These are phyloP conservation scores for Endotrypanum monterogeii DNA, from an alignment of 208 protist species.

Conservation along the genomic window DNA sequence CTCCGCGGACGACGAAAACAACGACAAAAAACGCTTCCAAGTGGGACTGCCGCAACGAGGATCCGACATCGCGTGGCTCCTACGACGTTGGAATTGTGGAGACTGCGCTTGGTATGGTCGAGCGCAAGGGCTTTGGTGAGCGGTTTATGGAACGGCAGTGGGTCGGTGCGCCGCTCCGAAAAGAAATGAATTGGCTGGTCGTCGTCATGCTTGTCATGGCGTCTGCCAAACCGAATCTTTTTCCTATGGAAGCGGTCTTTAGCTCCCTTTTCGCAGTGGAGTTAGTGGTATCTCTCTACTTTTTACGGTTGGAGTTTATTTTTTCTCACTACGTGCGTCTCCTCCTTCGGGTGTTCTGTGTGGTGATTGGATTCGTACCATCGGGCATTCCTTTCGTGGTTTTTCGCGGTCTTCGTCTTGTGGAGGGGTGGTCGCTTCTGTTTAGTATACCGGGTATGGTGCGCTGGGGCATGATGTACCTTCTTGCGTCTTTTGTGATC, in stretches of 20 bases:
- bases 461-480: slow-evolving; percentile 61
- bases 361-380: slow-evolving; percentile 66
- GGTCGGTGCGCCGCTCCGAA: slow-evolving; percentile 45
- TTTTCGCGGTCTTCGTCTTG: slow-evolving; percentile 61
- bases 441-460: slow-evolving; percentile 72
- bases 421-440: slow-evolving; percentile 75
- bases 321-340: slow-evolving; percentile 59
- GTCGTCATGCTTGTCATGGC: slow-evolving; percentile 63
- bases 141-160: slow-evolving; percentile 71
- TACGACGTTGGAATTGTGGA: slow-evolving; percentile 77
- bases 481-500: slow-evolving; percentile 47
- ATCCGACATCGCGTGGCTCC: slow-evolving; percentile 53
- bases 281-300: slow-evolving; percentile 61
- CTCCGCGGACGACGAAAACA: neutral
- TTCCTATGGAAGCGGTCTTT: slow-evolving; percentile 65
- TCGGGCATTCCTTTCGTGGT: slow-evolving; percentile 55
- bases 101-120: slow-evolving; percentile 60
- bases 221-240: slow-evolving; percentile 58
- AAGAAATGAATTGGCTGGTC: slow-evolving; percentile 64
- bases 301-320: slow-evolving; percentile 65
- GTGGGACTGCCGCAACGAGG: slow-evolving; percentile 87
- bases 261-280: slow-evolving; percentile 59
- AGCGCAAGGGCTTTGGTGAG: slow-evolving; percentile 46
- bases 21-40: slow-evolving; percentile 17
- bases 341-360: slow-evolving; percentile 61